Base-by-base conservation (phyloP, 192 early-diverging fungal species). In the Phycomyces nitens region DNA sequence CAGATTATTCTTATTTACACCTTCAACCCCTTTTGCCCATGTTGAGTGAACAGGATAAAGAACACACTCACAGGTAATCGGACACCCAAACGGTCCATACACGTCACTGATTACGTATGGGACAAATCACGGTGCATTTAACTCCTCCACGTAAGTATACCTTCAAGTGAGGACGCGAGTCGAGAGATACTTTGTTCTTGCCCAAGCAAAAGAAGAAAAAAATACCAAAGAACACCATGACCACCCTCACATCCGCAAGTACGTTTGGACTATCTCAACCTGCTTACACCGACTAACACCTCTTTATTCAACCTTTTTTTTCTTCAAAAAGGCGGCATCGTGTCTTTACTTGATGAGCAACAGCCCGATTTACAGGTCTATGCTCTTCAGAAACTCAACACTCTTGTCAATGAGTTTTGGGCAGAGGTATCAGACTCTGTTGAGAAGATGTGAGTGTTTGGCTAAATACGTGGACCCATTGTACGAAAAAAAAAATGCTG, bases 371-470 rank as follows among this genome's bases (percentile, higher is more conserved):
- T 99, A 49, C 89, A 96, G 74, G 84, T 90, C 56, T 97, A 96
- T 79, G 94, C 95, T 20, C 84, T 99, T 43, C 73, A 92, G 62
- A 91, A 97, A 81, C 88, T 99, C 29, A 88, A 97, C 68, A 75
- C 66, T 12, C 75, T 97, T 60, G 92, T 96, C 22, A 91, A 97
- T 80, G 81, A 88, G 62, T 99, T 98, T 74, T 99, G 97, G 97
- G 90, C 96, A 18, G 97, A 99, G 74, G 98, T 98, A 62, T 88
- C 96, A 8, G 97, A 99, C 72, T 82, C 90, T 6, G 81, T 95
- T 29, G 78, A 90, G 10, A 92, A 92, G 74, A 95, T 95, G 93
- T 94, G 83, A 64, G 83, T 15, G 9, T 29, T n/a, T n/a, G n/a
- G n/a, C n/a, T n/a, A n/a, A n/a, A n/a, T n/a, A n/a, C n/a, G n/a